A percentile compares a stretch with the other conserved stretches of the same genome.
phyloP scores from a whole-genome alignment of 305 asterid genomes.

The Rubia tinctorum region DNA sequence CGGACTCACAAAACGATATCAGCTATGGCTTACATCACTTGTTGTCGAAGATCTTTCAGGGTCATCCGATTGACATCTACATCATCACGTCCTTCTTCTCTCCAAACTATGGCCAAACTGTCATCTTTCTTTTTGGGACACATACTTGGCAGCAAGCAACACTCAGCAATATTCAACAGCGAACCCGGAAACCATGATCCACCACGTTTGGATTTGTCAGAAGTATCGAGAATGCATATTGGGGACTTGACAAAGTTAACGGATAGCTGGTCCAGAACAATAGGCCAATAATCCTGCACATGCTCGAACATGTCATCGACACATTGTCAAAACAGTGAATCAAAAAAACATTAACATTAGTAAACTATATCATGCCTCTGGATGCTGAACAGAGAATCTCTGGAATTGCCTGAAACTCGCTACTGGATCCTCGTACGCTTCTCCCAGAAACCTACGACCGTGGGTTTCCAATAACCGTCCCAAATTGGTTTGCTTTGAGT shows the following conservation, averaged over 20 bases:
- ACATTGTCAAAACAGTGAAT: background rate
- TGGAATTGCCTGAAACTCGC: conserved; percentile 71
- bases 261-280: conserved; percentile 56
- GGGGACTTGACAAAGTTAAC: conserved; percentile 59
- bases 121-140: conserved; percentile 53
- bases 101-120: conserved; percentile 76
- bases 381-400: conserved; percentile 70
- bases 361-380: conserved; percentile 53
- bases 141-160: conserved; percentile 62
- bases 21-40: conserved; percentile 77
- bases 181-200: conserved; percentile 96
- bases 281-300: conserved; percentile 77
- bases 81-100: conserved; percentile 69
- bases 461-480: conserved; percentile 83
- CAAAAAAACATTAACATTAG: background rate
- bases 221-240: conserved; percentile 61
- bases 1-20: conserved; percentile 14
- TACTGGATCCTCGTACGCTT: conserved; percentile 71
- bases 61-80: conserved; percentile 46
- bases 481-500: conserved; percentile 63
- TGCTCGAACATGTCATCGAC: background rate
- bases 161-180: conserved; percentile 74
- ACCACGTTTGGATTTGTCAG: conserved; percentile 53
- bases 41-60: conserved; percentile 69
- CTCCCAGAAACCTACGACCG: conserved; percentile 71